Evolutionary conservation across 2,329 filamentous ascomycete genomes (phyloP), one percentile per base, ranked within the genome.

Genomic region (Aspergillus tubingensis): DNA sequence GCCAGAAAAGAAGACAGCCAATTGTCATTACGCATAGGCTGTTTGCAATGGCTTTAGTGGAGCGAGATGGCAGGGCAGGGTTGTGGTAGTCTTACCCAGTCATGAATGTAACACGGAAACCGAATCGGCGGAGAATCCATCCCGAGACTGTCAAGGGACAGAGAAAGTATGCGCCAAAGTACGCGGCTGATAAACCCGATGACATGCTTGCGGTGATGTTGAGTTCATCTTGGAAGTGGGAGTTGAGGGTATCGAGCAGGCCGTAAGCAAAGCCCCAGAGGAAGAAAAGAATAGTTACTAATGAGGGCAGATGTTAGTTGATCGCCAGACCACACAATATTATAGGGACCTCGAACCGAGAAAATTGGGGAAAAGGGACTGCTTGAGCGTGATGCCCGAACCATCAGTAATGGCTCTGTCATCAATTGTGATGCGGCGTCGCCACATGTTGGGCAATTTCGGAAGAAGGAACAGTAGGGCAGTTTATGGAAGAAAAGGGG

Each of bases 121-220:
- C 53, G 39, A 44, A 55, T 11, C 53, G 36, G 23, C 53, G 53
- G 8, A 55, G 44, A 11, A 50, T 52, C 58, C 52, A 52, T 7
- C 53, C 52, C 0, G 53, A 60, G 8, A 60, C 39, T 0, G 52
- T 56, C 8, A 60, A 19, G 3, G 54, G 54, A 17, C 54, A 55
- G 38, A 60, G 17, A 11, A 60, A 60, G 47, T 56, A 56, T 2
- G 58, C 58, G 1, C 52, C 53, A 23, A 60, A 60, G 47, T 56
- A 60, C 1, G 58, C 47, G 4, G 47, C 58, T 1, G 36, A 49
- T 5, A 60, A 15, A 3, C 54, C 43, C 0, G 41, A 56, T 15
- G 19, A 25, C 38, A 19, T 56, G 25, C 47, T 38, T 6, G 58
- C 54, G 7, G 41, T 48, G 58, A 56, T 60, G 13, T 60, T 56